Percentiles rank a stretch among this genome's conserved stretches.
Conservation (phyloP, 306 rosid genomes). For the Castanea crenata region DNA sequence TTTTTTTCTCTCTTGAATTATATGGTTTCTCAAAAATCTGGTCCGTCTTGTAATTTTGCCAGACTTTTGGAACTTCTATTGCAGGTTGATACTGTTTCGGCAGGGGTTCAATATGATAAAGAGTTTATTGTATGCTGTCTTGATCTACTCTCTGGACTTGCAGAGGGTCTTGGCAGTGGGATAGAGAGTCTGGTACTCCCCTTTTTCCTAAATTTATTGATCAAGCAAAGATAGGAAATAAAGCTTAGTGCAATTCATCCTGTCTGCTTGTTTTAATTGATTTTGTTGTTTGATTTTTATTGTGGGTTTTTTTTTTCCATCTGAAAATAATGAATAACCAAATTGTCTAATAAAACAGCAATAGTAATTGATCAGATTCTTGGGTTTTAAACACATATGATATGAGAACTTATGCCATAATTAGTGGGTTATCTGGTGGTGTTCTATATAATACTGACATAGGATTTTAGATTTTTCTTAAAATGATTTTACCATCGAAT, state of each 20-base stretch:
- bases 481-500: neutral
- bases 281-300: neutral
- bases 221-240: neutral
- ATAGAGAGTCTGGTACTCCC: constrained; percentile 88
- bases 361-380: too few species aligned
- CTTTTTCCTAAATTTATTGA: constrained; percentile 16
- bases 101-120: constrained; percentile 87
- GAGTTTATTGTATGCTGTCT: constrained; percentile 95
- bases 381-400: too few species aligned
- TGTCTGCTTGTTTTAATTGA: neutral
- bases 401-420: too few species aligned
- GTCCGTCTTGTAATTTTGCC: constrained; percentile 4
- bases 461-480: neutral
- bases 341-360: too few species aligned
- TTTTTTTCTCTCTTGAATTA: neutral
- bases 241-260: neutral
- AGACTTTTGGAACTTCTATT: constrained; percentile 32
- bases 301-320: neutral
- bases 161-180: constrained; percentile 99
- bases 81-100: constrained; percentile 80
- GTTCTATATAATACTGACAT: neutral
- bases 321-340: neutral
- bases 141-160: constrained; percentile 95
- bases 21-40: neutral
- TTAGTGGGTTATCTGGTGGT: neutral